phyloP scores from a whole-genome alignment of 495 filamentous ascomycete genomes.

The Pyronema domesticum region DNA sequence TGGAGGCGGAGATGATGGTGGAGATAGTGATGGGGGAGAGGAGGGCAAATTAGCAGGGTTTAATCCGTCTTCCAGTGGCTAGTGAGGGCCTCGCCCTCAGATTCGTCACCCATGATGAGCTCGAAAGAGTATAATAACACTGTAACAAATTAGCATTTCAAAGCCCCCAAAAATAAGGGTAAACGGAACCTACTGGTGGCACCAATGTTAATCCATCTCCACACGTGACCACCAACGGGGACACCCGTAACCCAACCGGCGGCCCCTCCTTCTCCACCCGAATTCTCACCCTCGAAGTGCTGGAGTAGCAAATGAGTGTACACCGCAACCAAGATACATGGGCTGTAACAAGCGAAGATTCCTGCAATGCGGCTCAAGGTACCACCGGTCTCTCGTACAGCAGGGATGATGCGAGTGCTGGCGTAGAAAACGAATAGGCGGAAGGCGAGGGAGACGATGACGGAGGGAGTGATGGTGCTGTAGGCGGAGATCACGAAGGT shows the following conservation, averaged over 20 bases:
- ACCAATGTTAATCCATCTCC: slow-evolving; percentile 83
- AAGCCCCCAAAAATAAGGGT: background rate
- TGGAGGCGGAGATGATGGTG: no score
- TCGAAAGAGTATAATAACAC: slow-evolving; percentile 76
- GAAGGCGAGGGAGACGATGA: slow-evolving; percentile 84
- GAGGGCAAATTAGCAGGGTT: slow-evolving; percentile 12
- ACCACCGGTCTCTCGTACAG: slow-evolving; percentile 59
- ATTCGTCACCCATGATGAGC: slow-evolving; percentile 62
- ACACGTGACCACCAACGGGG: slow-evolving; percentile 63
- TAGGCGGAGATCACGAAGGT: slow-evolving; percentile 77
- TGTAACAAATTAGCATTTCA: background rate
- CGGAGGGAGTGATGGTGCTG: slow-evolving; percentile 81
- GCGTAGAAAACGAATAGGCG: slow-evolving; percentile 87
- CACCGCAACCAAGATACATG: slow-evolving; percentile 77
- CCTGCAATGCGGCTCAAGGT: slow-evolving; percentile 60
- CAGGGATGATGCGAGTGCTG: slow-evolving; percentile 88
- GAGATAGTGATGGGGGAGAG: no score
- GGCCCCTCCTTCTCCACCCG: slow-evolving; percentile 34
- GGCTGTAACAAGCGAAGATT: slow-evolving; percentile 78
- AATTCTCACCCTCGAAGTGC: slow-evolving; percentile 53
- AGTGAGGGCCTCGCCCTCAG: slow-evolving; percentile 47
- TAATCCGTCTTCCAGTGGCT: slow-evolving; percentile 90
- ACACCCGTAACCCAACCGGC: slow-evolving; percentile 73
- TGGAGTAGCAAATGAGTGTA: slow-evolving; percentile 96
- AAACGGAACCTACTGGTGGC: slow-evolving; percentile 38